Evolutionary conservation across 306 rosid species (phyloP), one percentile per base, ranked within the genome.

Genomic region (Cucumis melo): DNA sequence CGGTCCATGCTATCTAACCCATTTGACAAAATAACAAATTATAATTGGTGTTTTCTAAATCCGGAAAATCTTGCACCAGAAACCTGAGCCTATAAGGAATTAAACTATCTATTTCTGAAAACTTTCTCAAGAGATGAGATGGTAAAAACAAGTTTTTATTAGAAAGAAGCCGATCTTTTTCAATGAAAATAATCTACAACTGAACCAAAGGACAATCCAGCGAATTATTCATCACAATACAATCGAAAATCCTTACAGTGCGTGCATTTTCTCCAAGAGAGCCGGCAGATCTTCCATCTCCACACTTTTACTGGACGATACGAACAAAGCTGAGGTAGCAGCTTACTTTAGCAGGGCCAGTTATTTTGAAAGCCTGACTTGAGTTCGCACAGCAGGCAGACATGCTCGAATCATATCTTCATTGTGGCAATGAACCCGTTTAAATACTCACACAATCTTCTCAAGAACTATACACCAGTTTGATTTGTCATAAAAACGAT

Each of bases 391-490:
- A 61, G 39, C 20, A 46, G 20, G 75, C 50, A 36, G 27, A 12
- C 58, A 24, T 16, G 24, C 13, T 24, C 8, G 14, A 48, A 48
- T 27, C 76, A 48, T 51, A 51, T 48, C 76, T 71, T 71, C 76
- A 48, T 24, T 5, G 23, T 7, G 20, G 38, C 57, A 63, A 21
- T 65, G 20, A 42, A n/a, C 24, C 4, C 2, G 34, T 50, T 29
- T 48, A 19, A 24, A 24, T 15, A 2, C 46, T 88, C 87, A 95
- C 39, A 42, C 50, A 10, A 80, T 86, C 84, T 84, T 94, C 89
- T 94, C 89, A 20, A 94, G 97, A 86, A 89, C 82, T 80, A 92
- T 82, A 55, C 98, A 90, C 99, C 96, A 94, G 85, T 94, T 94
- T 65, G 98, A 90, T 84, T 94, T 94, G 86, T 94, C 96, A 59